Base-by-base conservation (phyloP, 2,329 filamentous ascomycete species). In the Aspergillus jensenii region DNA sequence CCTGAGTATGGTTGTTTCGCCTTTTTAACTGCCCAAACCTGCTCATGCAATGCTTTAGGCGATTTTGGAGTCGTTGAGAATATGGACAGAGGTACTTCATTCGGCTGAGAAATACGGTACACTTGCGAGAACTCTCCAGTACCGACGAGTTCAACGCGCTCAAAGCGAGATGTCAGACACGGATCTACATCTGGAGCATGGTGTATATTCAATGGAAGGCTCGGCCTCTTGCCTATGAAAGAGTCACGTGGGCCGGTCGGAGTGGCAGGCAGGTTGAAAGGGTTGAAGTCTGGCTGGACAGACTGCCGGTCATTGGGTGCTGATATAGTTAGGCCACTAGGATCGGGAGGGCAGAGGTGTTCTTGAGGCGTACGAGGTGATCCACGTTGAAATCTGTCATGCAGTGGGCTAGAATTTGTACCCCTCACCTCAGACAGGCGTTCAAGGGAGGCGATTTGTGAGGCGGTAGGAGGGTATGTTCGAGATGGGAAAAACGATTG, bases 51-150 rank as follows among this genome's bases (percentile, higher is more conserved):
- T 7, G 83, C 78, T 41, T 79, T 82, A 11, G 81, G 82, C 8
- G 85, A 81, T n/a, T 82, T 76, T 39, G 75, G 79, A 11, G 79
- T 74, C 54, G 74, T 75, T 1, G 76, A 67, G 73, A 79, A 74
- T 67, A 81, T 65, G 65, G 75, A 69, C 58, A 75, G 66, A 61
- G 73, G 71, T 8, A 66, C 58, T 39, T 74, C 69, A 12, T 73
- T 64, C 59, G 78, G 65, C 60, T 76, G 64, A 14, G 85, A 85
- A 4, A 96, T 93, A 37, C 89, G 87, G 73, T 91, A 99, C 1
- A 99, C 95, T 56, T 90, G 86, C 0, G 95, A 98, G 71, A 99
- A 99, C 72, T 97, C 93, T 58, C 95, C 95, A 59, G 88, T 88
- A 48, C 93, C 93, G 63, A 93, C 84, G 59, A 88, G 82, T 66